Conservation (phyloP, 2,329 filamentous ascomycete species). For the Hypoxylon sp. region DNA sequence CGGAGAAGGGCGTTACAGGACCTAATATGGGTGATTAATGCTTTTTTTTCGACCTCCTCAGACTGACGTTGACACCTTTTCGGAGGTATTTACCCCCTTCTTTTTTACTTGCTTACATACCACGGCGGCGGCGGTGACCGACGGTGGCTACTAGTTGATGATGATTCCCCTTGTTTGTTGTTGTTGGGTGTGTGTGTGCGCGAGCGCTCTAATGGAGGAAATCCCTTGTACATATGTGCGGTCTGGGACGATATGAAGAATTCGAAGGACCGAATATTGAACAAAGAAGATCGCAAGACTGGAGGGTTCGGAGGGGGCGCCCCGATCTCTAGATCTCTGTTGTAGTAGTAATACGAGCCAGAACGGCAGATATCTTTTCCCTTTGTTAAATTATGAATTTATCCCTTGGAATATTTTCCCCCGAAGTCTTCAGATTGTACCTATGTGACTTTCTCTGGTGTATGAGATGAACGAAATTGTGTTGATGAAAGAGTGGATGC, state of each 20-base stretch:
- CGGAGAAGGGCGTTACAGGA: slow-evolving; percentile 40
- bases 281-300: slow-evolving; percentile 26
- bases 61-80: slow-evolving; percentile 38
- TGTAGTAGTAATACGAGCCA: slow-evolving; percentile 51
- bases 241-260: slow-evolving; percentile 29
- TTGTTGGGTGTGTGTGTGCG: slow-evolving; percentile 11
- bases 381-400: slow-evolving; percentile 46
- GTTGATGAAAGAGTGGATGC: not conserved
- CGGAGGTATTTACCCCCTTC: not conserved
- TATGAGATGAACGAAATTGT: not conserved
- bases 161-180: slow-evolving; percentile 19
- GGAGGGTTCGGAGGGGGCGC: slow-evolving; percentile 19
- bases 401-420: not conserved
- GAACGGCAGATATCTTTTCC: slow-evolving; percentile 46
- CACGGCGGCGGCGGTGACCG: slow-evolving; percentile 20
- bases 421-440: not conserved
- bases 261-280: slow-evolving; percentile 23
- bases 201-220: slow-evolving; percentile 23
- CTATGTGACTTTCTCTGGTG: not conserved
- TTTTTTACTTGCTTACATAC: slow-evolving; percentile 15
- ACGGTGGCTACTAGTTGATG: slow-evolving; percentile 15
- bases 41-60: slow-evolving; percentile 31
- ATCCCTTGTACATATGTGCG: slow-evolving; percentile 40
- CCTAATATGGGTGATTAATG: slow-evolving; percentile 16
- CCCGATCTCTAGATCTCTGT: slow-evolving; percentile 32